Conservation (phyloP, 176 grass and related monocot species). For the Carex parvula region DNA sequence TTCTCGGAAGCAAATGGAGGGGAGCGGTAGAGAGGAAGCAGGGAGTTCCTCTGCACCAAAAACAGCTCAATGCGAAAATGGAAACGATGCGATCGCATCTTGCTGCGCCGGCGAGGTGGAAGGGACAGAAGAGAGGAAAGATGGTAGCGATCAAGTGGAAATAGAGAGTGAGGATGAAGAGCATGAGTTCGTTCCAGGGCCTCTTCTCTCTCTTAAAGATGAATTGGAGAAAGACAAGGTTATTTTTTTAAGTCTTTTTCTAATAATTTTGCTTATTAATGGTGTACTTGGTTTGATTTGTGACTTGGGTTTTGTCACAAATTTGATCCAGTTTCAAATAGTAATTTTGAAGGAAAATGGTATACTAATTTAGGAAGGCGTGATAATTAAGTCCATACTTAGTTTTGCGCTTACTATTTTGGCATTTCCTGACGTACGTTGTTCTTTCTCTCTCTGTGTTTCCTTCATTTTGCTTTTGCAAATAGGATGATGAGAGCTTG, state of each 20-base stretch:
- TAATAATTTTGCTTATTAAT: background rate
- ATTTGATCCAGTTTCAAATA: background rate
- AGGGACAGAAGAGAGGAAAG: slow-evolving; percentile 2
- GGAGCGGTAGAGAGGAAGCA: background rate
- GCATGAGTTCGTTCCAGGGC: slow-evolving; percentile 37
- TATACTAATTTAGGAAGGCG: background rate
- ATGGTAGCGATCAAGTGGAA: slow-evolving; percentile 23
- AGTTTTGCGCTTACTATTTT: background rate
- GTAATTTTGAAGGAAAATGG: background rate
- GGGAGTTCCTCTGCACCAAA: slow-evolving; percentile 9
- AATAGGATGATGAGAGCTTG: slow-evolving; percentile 47
- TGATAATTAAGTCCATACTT: background rate
- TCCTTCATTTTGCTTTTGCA: background rate
- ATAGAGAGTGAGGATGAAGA: slow-evolving; percentile 17
- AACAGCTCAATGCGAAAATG: background rate
- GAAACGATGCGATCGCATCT: background rate
- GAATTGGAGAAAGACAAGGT: slow-evolving; percentile 53
- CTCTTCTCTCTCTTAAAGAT: slow-evolving; percentile 43
- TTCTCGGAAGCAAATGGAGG: background rate
- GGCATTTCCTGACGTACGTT: background rate
- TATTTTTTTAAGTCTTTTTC: background rate
- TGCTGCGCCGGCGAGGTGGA: background rate
- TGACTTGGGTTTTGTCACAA: background rate
- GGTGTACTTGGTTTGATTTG: background rate
- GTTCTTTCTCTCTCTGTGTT: background rate